Evolutionary conservation across 148 eudicot genomes (phyloP).

Genomic region (Chenopodium formosanum): DNA sequence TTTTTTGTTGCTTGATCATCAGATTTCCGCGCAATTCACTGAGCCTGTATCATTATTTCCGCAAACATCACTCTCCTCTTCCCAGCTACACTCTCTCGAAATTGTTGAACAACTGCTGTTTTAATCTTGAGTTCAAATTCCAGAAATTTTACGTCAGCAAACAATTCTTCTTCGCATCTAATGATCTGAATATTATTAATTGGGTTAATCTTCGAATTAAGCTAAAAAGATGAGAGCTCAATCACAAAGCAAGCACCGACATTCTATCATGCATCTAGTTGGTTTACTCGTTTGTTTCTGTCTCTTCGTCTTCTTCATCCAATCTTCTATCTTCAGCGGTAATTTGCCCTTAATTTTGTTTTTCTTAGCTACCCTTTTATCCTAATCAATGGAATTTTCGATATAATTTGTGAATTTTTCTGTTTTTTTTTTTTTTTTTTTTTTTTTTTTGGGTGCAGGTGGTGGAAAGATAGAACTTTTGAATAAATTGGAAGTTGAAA

Average conservation of each 20-base stretch:
- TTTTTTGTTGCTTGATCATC: too few relatives aligned
- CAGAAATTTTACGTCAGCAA: background rate
- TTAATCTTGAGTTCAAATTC: background rate
- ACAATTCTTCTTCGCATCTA: background rate
- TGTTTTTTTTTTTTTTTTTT: constrained; percentile 10
- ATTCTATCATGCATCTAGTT: constrained; percentile 51
- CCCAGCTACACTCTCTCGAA: background rate
- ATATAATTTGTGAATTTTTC: background rate
- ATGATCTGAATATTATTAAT: background rate
- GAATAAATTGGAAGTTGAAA: constrained; percentile 35
- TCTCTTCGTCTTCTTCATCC: constrained; percentile 58
- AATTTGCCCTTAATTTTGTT: background rate
- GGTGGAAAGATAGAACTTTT: constrained; percentile 21
- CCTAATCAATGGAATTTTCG: background rate
- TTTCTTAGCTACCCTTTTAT: background rate
- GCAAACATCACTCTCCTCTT: background rate
- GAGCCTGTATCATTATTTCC: background rate
- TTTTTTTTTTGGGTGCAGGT: constrained; percentile 26
- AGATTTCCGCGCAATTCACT: too few relatives aligned
- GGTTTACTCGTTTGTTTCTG: constrained; percentile 58
- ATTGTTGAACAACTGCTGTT: background rate
- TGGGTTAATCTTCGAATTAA: background rate
- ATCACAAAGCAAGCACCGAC: constrained; percentile 34
- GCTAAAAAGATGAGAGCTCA: constrained; percentile 28
- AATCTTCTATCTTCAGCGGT: constrained; percentile 56